These are phyloP conservation scores for Coemansia sp. DNA, from an alignment of 192 early-diverging fungal species.

Conservation along the genomic window DNA sequence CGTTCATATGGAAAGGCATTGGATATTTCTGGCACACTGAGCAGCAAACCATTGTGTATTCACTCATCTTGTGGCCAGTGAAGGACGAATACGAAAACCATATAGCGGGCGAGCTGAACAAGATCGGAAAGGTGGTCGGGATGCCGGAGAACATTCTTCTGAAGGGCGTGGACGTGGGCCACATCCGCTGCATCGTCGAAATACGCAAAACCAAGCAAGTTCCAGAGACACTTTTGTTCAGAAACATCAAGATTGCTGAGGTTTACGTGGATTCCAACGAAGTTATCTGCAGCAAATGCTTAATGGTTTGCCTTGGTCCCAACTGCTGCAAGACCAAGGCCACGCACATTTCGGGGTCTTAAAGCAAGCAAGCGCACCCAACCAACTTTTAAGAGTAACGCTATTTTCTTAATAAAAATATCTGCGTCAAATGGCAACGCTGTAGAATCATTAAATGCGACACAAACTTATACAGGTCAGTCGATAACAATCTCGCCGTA, in stretches of 20 bases:
- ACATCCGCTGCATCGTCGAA: not conserved
- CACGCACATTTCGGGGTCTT: not conserved
- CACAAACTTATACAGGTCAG: not conserved
- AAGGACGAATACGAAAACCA: not conserved
- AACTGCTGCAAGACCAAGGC: not conserved
- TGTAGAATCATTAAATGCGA: not conserved
- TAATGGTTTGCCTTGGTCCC: slow-evolving; percentile 1
- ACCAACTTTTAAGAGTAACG: no score
- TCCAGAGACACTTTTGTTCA: not conserved
- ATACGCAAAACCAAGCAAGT: not conserved
- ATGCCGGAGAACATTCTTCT: not conserved
- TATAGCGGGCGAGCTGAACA: not conserved
- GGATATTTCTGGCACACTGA: slow-evolving; percentile 5
- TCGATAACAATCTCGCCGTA: slow-evolving; percentile 47
- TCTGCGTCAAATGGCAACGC: not conserved
- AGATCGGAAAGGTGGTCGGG: not conserved
- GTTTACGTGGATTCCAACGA: not conserved
- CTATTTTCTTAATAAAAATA: no score
- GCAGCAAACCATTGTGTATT: not conserved
- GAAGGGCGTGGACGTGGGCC: not conserved
- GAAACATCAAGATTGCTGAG: not conserved
- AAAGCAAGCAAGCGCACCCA: no score
- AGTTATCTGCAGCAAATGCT: not conserved
- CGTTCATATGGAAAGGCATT: not conserved
- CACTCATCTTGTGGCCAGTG: not conserved